These are phyloP conservation scores for Cercospora sesami DNA, from an alignment of 2,329 filamentous ascomycete genomes.

Conservation along the genomic window DNA sequence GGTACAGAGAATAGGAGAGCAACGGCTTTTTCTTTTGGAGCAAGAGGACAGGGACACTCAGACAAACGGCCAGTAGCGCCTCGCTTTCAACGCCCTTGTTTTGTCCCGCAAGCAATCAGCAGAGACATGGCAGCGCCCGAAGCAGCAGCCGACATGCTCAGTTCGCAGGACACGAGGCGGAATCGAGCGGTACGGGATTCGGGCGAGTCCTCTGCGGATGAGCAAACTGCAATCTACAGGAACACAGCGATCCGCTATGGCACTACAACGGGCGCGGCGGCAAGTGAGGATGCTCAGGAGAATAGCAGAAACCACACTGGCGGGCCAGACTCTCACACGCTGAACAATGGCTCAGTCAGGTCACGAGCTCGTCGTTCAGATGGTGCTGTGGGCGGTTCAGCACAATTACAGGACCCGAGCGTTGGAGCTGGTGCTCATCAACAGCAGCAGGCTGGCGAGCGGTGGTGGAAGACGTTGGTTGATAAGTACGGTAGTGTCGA, in stretches of 20 bases:
- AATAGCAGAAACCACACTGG: constrained; percentile 20
- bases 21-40: not conserved
- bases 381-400: constrained; percentile 12
- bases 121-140: constrained; percentile 14
- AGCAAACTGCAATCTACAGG: constrained; percentile 46
- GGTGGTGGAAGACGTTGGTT: constrained; percentile 57
- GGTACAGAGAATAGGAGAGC: not conserved
- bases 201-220: constrained; percentile 43
- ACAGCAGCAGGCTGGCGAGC: constrained; percentile 21
- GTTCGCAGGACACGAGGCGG: constrained; percentile 17
- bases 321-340: constrained; percentile 17
- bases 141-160: constrained; percentile 11
- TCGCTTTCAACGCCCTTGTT: not conserved
- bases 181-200: constrained; percentile 17
- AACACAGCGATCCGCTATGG: constrained; percentile 29
- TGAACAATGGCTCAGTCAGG: constrained; percentile 25
- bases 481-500: constrained; percentile 68
- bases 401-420: constrained; percentile 14
- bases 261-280: constrained; percentile 26
- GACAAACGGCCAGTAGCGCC: not conserved
- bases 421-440: not conserved
- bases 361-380: constrained; percentile 17
- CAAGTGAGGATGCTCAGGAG: constrained; percentile 26
- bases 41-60: not conserved
- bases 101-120: not conserved